Evolutionary conservation across 495 filamentous ascomycete genomes (phyloP), one percentile per base, ranked within the genome.

Genomic region (Xylaria venustula): DNA sequence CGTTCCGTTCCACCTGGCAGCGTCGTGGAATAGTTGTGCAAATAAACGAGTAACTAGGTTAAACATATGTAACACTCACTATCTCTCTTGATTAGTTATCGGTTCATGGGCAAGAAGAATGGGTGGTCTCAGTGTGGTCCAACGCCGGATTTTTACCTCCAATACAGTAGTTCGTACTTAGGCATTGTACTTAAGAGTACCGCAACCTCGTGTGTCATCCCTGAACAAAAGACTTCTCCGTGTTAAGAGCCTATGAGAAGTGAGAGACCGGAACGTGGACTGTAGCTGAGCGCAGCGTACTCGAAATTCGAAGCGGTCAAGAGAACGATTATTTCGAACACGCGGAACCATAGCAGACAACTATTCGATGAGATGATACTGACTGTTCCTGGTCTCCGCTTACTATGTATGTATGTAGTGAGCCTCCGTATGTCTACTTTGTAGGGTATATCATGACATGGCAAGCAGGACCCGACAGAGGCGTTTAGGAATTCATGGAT

Each of bases 251-350:
- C 40, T 44, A 55, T 55, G 9, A 55, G 34, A 45, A 55, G 32
- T n/a, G 22, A 45, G 34, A 19, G 17, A 45, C 9, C 17, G 26
- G n/a, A 55, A 55, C 53, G 52, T 55, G 40, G 53, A 40, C 26
- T n/a, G 25, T 20, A 3, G 17, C 1, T 34, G 30, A 34, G 17
- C 15, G 25, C n/a, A 22, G 25, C 17, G 26, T 1, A 32, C 6
- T 34, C 17, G 40, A 55, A 54, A 32, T 22, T 2, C 7, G 40
- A 54, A 34, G 53, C 53, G 53, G 53, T 55, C 53, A 55, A 55
- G 26, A 32, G 32, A 42, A 32, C 19, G 36, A 28, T 42, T 20
- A 28, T 8, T 7, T 45, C 19, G 40, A 34, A 2, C 25, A 55
- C 40, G 53, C 26, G 53, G 6, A 45, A 32, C 25, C 37, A 40